A percentile compares a stretch with the other conserved stretches of the same genome.
phyloP scores from a whole-genome alignment of 768 basidiomycete genomes.

The Suillus clintonianus region DNA sequence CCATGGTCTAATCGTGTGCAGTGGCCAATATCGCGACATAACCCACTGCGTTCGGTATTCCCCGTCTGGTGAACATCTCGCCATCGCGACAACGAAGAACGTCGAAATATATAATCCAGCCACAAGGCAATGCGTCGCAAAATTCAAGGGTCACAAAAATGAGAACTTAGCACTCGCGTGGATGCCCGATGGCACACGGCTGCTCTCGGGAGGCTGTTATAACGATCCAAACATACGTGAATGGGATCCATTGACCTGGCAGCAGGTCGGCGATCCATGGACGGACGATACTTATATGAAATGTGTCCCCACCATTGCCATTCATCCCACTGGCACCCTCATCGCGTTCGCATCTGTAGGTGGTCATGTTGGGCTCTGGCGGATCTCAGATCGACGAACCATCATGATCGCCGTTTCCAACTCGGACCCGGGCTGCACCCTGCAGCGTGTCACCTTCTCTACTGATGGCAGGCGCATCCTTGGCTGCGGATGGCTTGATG shows the following conservation, averaged over 20 bases:
- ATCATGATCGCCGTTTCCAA: too few species aligned
- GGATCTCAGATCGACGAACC: background rate
- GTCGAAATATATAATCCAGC: background rate
- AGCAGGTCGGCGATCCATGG: background rate
- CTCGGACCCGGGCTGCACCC: too few species aligned
- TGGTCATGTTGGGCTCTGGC: background rate
- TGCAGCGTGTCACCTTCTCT: background rate
- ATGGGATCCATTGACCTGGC: background rate
- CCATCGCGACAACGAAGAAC: background rate
- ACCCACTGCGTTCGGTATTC: background rate
- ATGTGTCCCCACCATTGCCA: background rate
- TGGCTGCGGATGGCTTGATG: background rate
- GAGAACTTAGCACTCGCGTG: background rate
- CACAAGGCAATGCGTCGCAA: background rate
- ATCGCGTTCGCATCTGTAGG: background rate
- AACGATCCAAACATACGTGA: background rate
- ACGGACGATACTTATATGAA: background rate
- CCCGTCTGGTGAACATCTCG: background rate
- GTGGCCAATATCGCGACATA: too few species aligned
- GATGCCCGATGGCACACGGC: background rate
- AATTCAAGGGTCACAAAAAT: background rate
- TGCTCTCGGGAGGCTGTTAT: background rate
- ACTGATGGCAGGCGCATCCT: background rate
- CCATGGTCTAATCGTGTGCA: background rate
- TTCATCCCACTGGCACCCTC: background rate